Evolutionary conservation across 1,284 basidiomycete genomes (phyloP), one percentile per base, ranked within the genome.

Genomic region (Meripilus lineatus): DNA sequence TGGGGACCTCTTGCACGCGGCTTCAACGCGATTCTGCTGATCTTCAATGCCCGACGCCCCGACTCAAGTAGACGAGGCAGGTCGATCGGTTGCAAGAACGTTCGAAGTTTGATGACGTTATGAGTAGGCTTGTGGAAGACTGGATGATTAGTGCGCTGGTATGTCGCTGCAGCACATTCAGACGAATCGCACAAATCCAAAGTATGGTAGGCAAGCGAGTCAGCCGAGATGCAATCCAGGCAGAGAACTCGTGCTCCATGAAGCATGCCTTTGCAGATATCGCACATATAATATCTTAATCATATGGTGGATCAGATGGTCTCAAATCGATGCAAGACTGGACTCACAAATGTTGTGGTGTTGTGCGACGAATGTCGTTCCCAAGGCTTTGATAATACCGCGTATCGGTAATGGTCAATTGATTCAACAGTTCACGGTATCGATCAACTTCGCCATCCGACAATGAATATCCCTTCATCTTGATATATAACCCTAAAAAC

Each of bases 51-150:
- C 28, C 10, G n/a, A n/a, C n/a, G n/a, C n/a, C n/a, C n/a, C n/a
- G n/a, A n/a, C n/a, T n/a, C n/a, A 35, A 15, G 33, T 17, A 8
- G 8, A 17, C n/a, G 33, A 32, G 43, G 49, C 45, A 58, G 55
- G 18, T 59, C 50, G 20, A 58, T 43, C 11, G 39, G 38, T 32
- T 62, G 57, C 18, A 58, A 43, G 15, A 59, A 43, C 6, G 54
- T 50, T 11, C 58, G 57, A 4, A 63, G 48, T 33, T 64, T 64
- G 40, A 61, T 45, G 15, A 63, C 26, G 38, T 61, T 57, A 43
- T 64, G 64, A 6, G 56, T 51, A 8, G 57, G 55, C 3, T 50
- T 40, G 36, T 65, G 62, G 3, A 56, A 50, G n/a, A 40, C 39
- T 14, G 47, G 35, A 11, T 22, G 32, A 5, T 17, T 18, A 38